A percentile compares a stretch with the other conserved stretches of the same genome.
Conservation (phyloP, 306 rosid genomes). For the Mimosa bimucronata region DNA sequence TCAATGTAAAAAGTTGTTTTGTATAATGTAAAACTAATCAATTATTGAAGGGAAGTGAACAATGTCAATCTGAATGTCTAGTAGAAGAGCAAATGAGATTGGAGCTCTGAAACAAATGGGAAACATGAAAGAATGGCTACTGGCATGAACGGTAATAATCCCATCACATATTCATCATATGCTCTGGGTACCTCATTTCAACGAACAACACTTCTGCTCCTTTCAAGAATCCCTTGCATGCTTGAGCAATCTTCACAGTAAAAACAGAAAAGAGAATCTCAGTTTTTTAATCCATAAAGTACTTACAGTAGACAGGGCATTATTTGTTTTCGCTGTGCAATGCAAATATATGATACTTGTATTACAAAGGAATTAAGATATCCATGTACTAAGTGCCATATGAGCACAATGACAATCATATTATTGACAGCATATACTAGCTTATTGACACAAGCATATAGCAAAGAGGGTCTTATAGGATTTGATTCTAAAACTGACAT, state of each 20-base stretch:
- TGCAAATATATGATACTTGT: background rate
- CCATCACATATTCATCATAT: conserved; percentile 57
- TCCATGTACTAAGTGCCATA: background rate
- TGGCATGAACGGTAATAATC: conserved; percentile 55
- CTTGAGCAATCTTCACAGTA: conserved; percentile 18
- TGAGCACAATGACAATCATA: background rate
- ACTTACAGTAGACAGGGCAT: background rate
- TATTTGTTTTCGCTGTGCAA: background rate
- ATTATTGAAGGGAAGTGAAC: too few species aligned
- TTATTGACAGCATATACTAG: background rate
- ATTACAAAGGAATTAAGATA: background rate
- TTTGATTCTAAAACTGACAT: background rate
- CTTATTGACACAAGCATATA: background rate
- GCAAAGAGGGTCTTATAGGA: background rate
- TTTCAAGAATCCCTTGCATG: conserved; percentile 25
- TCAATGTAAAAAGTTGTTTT: too few species aligned
- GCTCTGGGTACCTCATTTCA: conserved; percentile 54
- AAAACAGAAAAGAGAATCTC: background rate
- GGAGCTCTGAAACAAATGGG: conserved; percentile 59
- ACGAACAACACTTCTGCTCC: conserved; percentile 58
- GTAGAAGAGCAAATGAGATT: conserved; percentile 56
- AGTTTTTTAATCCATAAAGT: background rate
- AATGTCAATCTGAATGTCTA: conserved; percentile 62
- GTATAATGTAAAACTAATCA: too few species aligned
- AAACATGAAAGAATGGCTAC: conserved; percentile 58